A percentile compares a stretch with the other conserved stretches of the same genome.
phyloP scores from a whole-genome alignment of 2,329 filamentous ascomycete species.

The Tricladium varicosporioides region DNA sequence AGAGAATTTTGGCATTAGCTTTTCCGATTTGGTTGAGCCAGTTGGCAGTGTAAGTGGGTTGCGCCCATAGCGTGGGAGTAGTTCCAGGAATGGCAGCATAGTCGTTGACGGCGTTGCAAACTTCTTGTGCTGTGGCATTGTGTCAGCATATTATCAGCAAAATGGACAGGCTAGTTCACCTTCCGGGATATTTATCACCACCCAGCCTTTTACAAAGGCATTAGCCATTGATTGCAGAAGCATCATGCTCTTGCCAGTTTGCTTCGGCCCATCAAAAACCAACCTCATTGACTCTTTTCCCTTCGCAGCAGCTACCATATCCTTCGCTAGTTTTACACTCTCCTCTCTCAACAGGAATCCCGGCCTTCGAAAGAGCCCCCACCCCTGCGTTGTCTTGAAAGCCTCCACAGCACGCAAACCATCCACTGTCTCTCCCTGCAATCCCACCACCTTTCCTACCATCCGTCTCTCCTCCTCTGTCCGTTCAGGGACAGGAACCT shows the following conservation, averaged over 20 bases:
- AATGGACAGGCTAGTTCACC: constrained; percentile 50
- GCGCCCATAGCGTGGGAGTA: constrained; percentile 63
- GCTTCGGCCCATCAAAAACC: constrained; percentile 70
- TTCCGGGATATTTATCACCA: constrained; percentile 87
- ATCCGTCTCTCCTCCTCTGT: constrained; percentile 35
- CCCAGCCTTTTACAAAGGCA: constrained; percentile 79
- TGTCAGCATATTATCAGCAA: constrained; percentile 12
- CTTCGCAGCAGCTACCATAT: constrained; percentile 55
- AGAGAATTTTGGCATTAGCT: constrained; percentile 68
- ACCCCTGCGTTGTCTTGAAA: constrained; percentile 87
- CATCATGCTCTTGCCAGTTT: constrained; percentile 83
- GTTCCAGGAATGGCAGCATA: constrained; percentile 69
- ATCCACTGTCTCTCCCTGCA: constrained; percentile 72
- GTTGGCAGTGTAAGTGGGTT: constrained; percentile 73
- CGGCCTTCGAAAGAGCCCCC: constrained; percentile 81
- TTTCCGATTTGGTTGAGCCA: constrained; percentile 71
- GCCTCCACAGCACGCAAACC: constrained; percentile 79
- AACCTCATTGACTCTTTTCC: constrained; percentile 57
- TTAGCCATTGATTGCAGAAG: constrained; percentile 80
- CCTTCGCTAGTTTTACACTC: constrained; percentile 67
- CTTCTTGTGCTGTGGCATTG: constrained; percentile 63
- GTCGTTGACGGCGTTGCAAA: constrained; percentile 76
- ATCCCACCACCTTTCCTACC: constrained; percentile 64
- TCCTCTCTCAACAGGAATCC: constrained; percentile 76
- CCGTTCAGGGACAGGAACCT: too few species aligned